Evolutionary conservation across 2,329 filamentous ascomycete genomes (phyloP), one percentile per base, ranked within the genome.

Genomic region (Zasmidium cellare): DNA sequence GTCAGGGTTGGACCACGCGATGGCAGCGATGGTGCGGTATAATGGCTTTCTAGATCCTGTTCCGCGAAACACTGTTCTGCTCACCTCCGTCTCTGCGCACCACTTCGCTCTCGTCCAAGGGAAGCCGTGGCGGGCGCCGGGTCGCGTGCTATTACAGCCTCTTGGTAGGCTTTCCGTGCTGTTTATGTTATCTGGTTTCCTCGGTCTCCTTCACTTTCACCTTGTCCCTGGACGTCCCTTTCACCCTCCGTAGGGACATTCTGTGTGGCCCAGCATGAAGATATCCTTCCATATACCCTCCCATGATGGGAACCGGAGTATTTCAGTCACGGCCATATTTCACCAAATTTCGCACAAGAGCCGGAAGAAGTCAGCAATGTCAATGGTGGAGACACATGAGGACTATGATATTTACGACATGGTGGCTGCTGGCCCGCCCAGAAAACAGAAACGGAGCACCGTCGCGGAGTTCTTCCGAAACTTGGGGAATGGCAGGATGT

Each of bases 401-500:
- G 35, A 41, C 3, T 41, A 41, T 18, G 35, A 41, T 14, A 41
- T 41, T 3, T 41, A 41, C 35, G 35, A 41, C n/a, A 41, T 41
- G 35, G 35, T 41, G 7, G 35, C 35, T 9, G 35, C 35, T 41
- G 35, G 35, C 5, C 35, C 35, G 16, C 35, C 35, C n/a, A 41
- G 35, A 14, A 54, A 51, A 25, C 19, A 31, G 28, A 56, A 49
- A 18, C 53, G 46, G 12, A 56, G 57, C 44, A 51, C 46, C 46
- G 18, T 60, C 22, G 52, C 51, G 25, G 51, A 45, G 19, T 48
- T 57, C 16, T 45, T 57, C 20, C 25, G 56, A 5, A 25, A 45
- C n/a, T 19, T 53, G 20, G 48, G 41, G 6, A 60, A 51, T 19
- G 19, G 20, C 18, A 57, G 47, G 41, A 51, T 60, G 28, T 45